These are phyloP conservation scores for Aspergillus arachidicola DNA, from an alignment of 2,329 filamentous ascomycete species.

Conservation along the genomic window DNA sequence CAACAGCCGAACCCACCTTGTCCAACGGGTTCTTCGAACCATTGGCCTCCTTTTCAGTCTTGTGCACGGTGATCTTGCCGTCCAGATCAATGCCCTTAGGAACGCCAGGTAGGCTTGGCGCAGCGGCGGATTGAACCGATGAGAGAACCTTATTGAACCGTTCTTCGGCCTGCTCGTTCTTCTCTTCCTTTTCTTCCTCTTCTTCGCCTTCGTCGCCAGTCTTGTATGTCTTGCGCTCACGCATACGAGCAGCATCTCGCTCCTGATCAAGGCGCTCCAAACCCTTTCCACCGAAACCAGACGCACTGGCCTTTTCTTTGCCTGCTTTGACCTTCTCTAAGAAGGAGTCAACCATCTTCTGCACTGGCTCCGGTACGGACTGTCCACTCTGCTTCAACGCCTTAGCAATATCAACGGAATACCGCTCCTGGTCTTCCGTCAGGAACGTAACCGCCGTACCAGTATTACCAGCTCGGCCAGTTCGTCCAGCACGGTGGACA, in stretches of 20 bases:
- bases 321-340: constrained; percentile 89
- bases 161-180: constrained; percentile 66
- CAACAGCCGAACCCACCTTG: constrained; percentile 86
- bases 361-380: constrained; percentile 70
- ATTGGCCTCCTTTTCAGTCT: constrained; percentile 61
- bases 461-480: constrained; percentile 89
- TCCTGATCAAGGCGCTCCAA: constrained; percentile 89
- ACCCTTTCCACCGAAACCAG: constrained; percentile 93
- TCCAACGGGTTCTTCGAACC: constrained; percentile 69
- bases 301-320: constrained; percentile 79
- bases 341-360: constrained; percentile 67
- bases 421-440: constrained; percentile 88
- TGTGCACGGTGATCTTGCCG: constrained; percentile 72
- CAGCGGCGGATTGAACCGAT: constrained; percentile 64
- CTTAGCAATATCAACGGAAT: constrained; percentile 83
- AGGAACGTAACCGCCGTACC: constrained; percentile 95
- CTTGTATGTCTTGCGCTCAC: constrained; percentile 87
- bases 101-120: constrained; percentile 48
- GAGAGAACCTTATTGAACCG: constrained; percentile 63
- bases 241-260: constrained; percentile 80
- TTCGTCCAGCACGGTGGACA: constrained; percentile 90
- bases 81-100: constrained; percentile 64
- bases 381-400: constrained; percentile 91
- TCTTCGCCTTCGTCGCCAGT: constrained; percentile 83
- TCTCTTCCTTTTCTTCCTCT: constrained; percentile 67